phyloP scores from a whole-genome alignment of 139 green algal species.

The Tetraselmis chui region DNA sequence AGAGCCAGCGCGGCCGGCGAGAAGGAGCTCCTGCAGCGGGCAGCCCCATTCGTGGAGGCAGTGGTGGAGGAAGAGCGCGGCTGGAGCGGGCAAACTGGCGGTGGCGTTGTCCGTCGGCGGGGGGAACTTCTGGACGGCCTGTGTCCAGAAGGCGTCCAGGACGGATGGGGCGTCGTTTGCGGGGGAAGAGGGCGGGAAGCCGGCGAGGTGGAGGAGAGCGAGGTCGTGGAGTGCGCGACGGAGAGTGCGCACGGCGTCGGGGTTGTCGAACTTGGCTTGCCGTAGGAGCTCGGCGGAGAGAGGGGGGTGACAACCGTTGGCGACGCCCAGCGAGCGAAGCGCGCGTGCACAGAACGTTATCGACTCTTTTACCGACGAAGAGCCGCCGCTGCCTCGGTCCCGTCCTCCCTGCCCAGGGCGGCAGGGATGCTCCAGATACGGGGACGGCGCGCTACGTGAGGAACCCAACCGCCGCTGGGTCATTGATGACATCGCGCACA shows the following conservation, averaged over 20 bases:
- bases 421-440: neutral
- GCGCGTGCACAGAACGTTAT: neutral
- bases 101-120: neutral
- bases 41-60: neutral
- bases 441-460: neutral
- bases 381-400: neutral
- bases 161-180: too few species aligned
- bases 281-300: neutral
- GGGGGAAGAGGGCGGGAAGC: neutral
- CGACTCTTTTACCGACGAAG: neutral
- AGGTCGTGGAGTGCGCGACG: neutral
- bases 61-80: neutral
- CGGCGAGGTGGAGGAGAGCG: neutral
- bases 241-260: neutral
- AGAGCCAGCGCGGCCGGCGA: neutral
- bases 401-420: neutral
- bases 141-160: neutral
- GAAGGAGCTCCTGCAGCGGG: neutral
- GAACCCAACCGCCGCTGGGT: too few species aligned
- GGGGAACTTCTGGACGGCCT: neutral
- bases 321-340: neutral
- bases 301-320: too few species aligned
- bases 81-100: neutral
- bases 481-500: too few species aligned
- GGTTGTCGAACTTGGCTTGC: neutral